Base-by-base conservation (phyloP, 2,329 filamentous ascomycete species). In the Neurospora crassa region DNA sequence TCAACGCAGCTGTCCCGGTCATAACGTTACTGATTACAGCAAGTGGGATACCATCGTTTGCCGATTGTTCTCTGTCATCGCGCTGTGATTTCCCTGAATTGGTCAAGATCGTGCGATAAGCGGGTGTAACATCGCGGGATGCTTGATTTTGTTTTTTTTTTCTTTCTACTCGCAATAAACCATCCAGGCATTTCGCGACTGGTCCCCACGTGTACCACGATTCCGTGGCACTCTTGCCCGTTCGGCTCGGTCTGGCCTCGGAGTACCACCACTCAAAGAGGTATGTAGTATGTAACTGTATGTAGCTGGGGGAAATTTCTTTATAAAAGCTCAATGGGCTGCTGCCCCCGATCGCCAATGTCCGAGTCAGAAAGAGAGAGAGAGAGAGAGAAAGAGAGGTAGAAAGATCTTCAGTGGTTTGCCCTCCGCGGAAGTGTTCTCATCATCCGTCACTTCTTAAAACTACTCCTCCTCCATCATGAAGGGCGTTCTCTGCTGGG, bases 401-500 rank as follows among this genome's bases (percentile, higher is more conserved):
- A 37, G 34, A 37, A 37, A 37, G 47, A 59, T 14, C 53, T 34
- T 63, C 53, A 34, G 53, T 63, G 29, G 53, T 53, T 53, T 53
- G 20, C 47, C 12, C 7, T 29, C 20, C 12, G 34, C 34, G 47
- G 47, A 53, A 63, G 53, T 63, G 24, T 37, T 29, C 12, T 34
- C 16, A 18, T 63, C 53, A 29, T 63, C 29, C 53, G 29, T 34
- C 53, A 11, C 53, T 37, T 37, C 53, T 11, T 6, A 1, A 63
- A n/a, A n/a, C n/a, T n/a, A 63, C 14, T 7, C 3, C 53, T 37
- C 6, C 34, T 37, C 53, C 24, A 63, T 37, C 53, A 63, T 63
- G 53, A 63, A 63, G 53, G 53, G 53, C 53, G 24, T 29, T 63
- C 34, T 75, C 68, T 69, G 70, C 72, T 72, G 68, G 71, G 73